Evolutionary conservation across 2,329 filamentous ascomycete species (phyloP).

Genomic region (Diplodia corticola): DNA sequence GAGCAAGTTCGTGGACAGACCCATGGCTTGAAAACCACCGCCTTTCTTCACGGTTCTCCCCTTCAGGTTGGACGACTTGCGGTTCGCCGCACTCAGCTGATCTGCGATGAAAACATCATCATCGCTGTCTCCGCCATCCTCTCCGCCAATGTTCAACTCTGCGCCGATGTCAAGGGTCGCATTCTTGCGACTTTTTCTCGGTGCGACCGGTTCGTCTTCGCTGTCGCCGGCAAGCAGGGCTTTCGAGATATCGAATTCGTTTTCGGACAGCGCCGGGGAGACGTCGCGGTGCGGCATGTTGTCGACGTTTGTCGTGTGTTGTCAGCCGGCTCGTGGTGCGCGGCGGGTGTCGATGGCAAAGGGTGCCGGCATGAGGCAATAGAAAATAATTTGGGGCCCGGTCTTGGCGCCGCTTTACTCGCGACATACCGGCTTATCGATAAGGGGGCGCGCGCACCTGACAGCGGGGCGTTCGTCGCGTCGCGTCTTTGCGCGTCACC

Average conservation of each 20-base stretch:
- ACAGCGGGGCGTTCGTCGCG: slow-evolving; percentile 17
- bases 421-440: neutral
- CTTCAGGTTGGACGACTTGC: slow-evolving; percentile 79
- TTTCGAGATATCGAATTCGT: slow-evolving; percentile 84
- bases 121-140: slow-evolving; percentile 57
- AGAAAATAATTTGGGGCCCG: slow-evolving; percentile 20
- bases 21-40: slow-evolving; percentile 95
- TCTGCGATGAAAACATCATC: slow-evolving; percentile 92
- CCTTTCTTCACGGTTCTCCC: slow-evolving; percentile 89
- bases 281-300: slow-evolving; percentile 70
- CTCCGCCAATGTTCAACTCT: slow-evolving; percentile 43
- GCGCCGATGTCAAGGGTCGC: slow-evolving; percentile 33
- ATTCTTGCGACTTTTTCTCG: slow-evolving; percentile 12
- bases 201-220: slow-evolving; percentile 37
- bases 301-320: neutral
- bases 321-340: slow-evolving; percentile 18
- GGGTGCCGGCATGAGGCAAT: neutral
- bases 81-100: slow-evolving; percentile 81
- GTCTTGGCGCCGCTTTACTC: slow-evolving; percentile 16
- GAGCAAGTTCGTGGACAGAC: slow-evolving; percentile 76
- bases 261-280: slow-evolving; percentile 84
- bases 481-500: slow-evolving; percentile 20
- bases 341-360: slow-evolving; percentile 12
- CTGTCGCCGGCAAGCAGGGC: slow-evolving; percentile 68
- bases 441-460: neutral